Percentiles rank a stretch among this genome's conserved stretches.
These are phyloP conservation scores for Collariella sp. DNA, from an alignment of 495 filamentous ascomycete genomes.

Conservation along the genomic window DNA sequence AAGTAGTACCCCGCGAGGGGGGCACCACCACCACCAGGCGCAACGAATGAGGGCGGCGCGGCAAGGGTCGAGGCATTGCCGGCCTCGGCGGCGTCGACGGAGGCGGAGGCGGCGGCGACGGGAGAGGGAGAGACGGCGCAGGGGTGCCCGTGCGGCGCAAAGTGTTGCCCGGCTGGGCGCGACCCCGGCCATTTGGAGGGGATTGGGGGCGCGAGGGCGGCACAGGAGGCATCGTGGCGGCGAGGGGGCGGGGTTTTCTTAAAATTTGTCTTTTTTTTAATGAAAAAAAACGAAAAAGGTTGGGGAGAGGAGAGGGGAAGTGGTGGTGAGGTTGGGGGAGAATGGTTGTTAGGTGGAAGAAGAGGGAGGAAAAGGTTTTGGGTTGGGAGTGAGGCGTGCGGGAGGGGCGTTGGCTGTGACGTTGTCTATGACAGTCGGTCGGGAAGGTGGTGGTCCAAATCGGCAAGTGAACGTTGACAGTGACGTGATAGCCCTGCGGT, in stretches of 20 bases:
- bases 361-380: background rate
- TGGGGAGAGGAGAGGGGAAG: background rate
- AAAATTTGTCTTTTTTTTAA: background rate
- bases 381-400: background rate
- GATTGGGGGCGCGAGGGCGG: background rate
- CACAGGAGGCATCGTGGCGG: too few relatives aligned
- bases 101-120: background rate
- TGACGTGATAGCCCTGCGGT: too few relatives aligned
- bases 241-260: too few relatives aligned
- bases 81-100: background rate
- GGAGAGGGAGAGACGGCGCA: background rate
- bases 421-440: background rate
- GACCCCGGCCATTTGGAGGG: constrained; percentile 9
- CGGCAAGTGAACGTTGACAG: too few relatives aligned
- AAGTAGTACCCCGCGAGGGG: background rate
- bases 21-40: too few relatives aligned
- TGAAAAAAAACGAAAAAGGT: background rate
- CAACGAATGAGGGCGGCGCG: too few relatives aligned
- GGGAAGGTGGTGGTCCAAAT: too few relatives aligned
- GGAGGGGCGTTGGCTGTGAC: background rate
- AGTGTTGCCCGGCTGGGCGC: constrained; percentile 1
- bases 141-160: background rate
- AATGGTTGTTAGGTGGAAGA: background rate
- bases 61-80: background rate
- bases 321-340: background rate